phyloP scores from a whole-genome alignment of 768 basidiomycete genomes.

The Russula compacta region DNA sequence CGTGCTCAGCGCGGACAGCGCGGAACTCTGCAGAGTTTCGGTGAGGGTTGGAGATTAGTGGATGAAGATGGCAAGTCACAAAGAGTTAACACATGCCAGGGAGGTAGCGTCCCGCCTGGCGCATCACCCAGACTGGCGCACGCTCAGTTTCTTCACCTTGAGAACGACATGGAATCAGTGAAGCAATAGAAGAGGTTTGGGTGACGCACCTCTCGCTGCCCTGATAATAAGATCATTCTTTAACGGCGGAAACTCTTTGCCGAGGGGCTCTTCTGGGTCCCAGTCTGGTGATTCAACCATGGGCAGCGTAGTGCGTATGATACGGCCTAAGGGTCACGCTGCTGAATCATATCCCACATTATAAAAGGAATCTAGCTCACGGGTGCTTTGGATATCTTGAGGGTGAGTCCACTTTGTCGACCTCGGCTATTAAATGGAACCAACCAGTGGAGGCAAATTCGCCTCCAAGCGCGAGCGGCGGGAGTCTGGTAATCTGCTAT shows the following conservation, averaged over 20 bases:
- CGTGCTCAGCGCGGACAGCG: conserved; percentile 73
- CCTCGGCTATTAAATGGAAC: too few species aligned
- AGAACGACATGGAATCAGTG: background rate
- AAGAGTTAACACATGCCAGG: conserved; percentile 49
- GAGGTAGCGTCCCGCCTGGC: conserved; percentile 91
- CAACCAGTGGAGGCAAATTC: too few species aligned
- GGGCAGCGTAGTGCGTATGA: too few species aligned
- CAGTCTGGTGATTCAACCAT: conserved; percentile 16
- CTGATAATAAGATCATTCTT: conserved; percentile 84
- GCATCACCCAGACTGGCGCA: conserved; percentile 98
- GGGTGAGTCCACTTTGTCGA: background rate
- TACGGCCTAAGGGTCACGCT: too few species aligned
- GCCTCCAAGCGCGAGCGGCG: too few species aligned
- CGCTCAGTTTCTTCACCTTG: conserved; percentile 77
- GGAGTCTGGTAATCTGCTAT: too few species aligned
- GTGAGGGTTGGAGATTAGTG: background rate
- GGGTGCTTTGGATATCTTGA: background rate
- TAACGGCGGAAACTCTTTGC: conserved; percentile 50
- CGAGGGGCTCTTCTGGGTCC: conserved; percentile 3
- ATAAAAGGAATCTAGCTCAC: background rate
- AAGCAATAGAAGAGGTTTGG: background rate
- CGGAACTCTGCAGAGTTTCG: conserved; percentile 66
- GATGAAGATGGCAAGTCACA: background rate
- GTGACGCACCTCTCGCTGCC: conserved; percentile 68
- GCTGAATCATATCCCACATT: background rate